Percentiles rank a stretch among this genome's conserved stretches.
Evolutionary conservation across 352 stramenopile species (phyloP).

Genomic region (Globisporangium recalcitrans): DNA sequence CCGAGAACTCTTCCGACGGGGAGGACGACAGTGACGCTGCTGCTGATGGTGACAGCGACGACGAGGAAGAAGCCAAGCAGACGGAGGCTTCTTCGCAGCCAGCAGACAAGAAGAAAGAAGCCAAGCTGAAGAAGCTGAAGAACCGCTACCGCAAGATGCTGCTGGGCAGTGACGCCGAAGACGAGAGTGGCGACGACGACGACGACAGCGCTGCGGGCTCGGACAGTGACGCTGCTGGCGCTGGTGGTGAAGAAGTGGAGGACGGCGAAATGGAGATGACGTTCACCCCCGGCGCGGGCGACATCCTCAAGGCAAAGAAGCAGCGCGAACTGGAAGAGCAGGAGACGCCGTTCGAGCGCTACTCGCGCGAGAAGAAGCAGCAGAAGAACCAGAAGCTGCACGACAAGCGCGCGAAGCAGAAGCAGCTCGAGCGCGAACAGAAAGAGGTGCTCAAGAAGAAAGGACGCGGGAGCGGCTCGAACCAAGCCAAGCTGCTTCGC

Average conservation of each 20-base stretch:
- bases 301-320: conserved; percentile 72
- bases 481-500: conserved; percentile 49
- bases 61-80: conserved; percentile 26
- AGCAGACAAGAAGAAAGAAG: conserved; percentile 45
- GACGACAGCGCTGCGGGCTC: conserved; percentile 18
- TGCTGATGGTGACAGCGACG: conserved; percentile 38
- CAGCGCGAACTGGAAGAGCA: conserved; percentile 71
- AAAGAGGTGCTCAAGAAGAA: conserved; percentile 65
- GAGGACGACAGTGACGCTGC: conserved; percentile 37
- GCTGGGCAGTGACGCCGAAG: conserved; percentile 63
- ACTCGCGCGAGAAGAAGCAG: conserved; percentile 81
- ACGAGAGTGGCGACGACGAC: conserved; percentile 39
- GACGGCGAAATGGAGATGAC: conserved; percentile 81
- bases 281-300: conserved; percentile 61
- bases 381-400: conserved; percentile 83
- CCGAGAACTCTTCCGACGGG: conserved; percentile 56
- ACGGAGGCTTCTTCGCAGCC: conserved; percentile 17
- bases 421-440: conserved; percentile 59
- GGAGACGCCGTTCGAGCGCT: conserved; percentile 81
- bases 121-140: conserved; percentile 76
- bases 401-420: conserved; percentile 62
- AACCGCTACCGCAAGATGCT: conserved; percentile 78
- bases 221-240: conserved; percentile 14
- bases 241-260: conserved; percentile 14
- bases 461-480: conserved; percentile 26